phyloP scores from a whole-genome alignment of 2,329 filamentous ascomycete genomes.

The Rutstroemia sp. region DNA sequence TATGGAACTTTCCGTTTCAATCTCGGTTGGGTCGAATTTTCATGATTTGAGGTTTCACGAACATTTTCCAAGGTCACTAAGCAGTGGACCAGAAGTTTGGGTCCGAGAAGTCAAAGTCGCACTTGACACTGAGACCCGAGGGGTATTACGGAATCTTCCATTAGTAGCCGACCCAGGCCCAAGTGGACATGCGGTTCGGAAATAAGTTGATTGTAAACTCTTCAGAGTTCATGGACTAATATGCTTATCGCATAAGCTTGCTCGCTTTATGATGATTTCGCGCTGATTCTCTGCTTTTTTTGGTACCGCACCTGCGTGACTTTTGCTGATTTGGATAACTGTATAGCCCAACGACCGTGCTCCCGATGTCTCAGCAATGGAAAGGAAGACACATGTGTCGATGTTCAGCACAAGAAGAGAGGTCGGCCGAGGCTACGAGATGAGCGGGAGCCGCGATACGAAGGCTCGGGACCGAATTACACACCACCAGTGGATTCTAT shows the following conservation, averaged over 20 bases:
- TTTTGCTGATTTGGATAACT: conserved; percentile 14
- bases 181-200: neutral
- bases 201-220: neutral
- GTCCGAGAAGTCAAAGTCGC: neutral
- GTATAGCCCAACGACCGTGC: conserved; percentile 65
- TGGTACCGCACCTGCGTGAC: neutral
- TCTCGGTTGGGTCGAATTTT: neutral
- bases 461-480: conserved; percentile 31
- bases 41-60: neutral
- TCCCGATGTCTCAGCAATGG: conserved; percentile 70
- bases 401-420: conserved; percentile 81
- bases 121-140: neutral
- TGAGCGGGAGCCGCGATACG: conserved; percentile 55
- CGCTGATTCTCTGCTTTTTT: neutral
- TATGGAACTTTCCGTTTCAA: neutral
- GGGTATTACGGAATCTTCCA: neutral
- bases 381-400: conserved; percentile 73
- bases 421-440: conserved; percentile 72
- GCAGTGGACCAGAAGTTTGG: neutral
- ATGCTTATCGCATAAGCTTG: neutral
- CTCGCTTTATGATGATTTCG: neutral
- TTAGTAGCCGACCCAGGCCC: neutral
- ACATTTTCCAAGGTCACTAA: neutral
- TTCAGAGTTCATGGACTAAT: neutral
- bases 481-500: conserved; percentile 23